Base-by-base conservation (phyloP, 2,329 filamentous ascomycete species). In the Beauveria bassiana region DNA sequence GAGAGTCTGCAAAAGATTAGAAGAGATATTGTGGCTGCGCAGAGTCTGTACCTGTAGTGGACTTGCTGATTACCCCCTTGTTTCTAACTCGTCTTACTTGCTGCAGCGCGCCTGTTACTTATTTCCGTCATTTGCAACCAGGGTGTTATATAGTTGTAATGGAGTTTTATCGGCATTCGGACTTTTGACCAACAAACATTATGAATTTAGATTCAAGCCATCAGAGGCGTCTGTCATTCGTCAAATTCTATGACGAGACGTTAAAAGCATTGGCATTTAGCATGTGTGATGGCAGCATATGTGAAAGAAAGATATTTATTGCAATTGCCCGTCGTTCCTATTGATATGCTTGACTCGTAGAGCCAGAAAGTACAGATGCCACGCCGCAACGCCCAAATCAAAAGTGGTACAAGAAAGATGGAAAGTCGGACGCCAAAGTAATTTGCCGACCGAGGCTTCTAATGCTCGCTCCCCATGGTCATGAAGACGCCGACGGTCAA, bases 21-120 rank as follows among this genome's bases (percentile, higher is more conserved):
- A 74, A 84, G 95, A 70, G 95, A 98, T 73, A 93, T 99, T 73
- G 93, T 99, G 63, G 92, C 93, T 26, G 91, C 93, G 53, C 93
- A 97, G 79, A 96, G 90, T 69, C 79, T 98, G 74, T 98, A 97
- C 73, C 81, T 97, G 73, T 95, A 86, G 77, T n/a, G 40, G 22
- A 3, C 26, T 31, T 47, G 20, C 22, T 50, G 46, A 38, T 49
- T 38, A 56, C n/a, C 26, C n/a, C 42, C 34, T 43, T 52, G 9
- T 26, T 43, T 28, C 10, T 26, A 18, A 18, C 57, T 38, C 22
- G 42, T 31, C 46, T 46, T 45, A 18, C 40, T 51, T 34, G 28
- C n/a, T 24, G 28, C 51, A 49, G 26, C 43, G 42, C 52, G 14
- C 42, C 16, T 40, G 14, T 56, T 59, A n/a, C 61, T 54, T 28